phyloP scores from a whole-genome alignment of 2,329 filamentous ascomycete species.

The Periconia digitata region DNA sequence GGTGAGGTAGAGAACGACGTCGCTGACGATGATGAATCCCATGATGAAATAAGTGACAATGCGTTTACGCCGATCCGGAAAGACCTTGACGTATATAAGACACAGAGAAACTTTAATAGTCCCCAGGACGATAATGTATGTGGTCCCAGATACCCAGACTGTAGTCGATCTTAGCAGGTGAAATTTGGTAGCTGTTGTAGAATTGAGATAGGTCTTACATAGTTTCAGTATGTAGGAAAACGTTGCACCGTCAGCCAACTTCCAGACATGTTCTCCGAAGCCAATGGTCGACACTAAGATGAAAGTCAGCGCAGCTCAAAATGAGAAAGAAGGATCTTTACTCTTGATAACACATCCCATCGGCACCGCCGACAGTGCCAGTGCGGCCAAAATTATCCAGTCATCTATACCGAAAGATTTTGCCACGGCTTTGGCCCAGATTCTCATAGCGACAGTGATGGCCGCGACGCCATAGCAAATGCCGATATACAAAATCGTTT shows the following conservation, averaged over 20 bases:
- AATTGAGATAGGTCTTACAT: constrained; percentile 2
- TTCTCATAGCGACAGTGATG: constrained; percentile 15
- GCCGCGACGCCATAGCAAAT: constrained; percentile 17
- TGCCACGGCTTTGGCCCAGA: constrained; percentile 16
- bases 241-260: constrained; percentile 12
- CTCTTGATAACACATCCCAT: constrained; percentile 21
- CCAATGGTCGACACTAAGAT: constrained; percentile 19
- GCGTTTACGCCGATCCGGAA: constrained; percentile 16
- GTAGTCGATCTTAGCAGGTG: background rate
- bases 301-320: background rate
- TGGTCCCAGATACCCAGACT: constrained; percentile 21
- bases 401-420: constrained; percentile 21
- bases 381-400: constrained; percentile 17
- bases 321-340: constrained; percentile 7
- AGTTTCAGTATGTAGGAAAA: constrained; percentile 9
- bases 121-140: constrained; percentile 22
- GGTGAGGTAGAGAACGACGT: constrained; percentile 18
- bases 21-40: constrained; percentile 18
- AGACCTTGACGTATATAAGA: constrained; percentile 33
- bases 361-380: constrained; percentile 19
- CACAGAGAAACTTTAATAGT: constrained; percentile 29
- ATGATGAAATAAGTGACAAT: constrained; percentile 21
- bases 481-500: constrained; percentile 10
- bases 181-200: background rate
- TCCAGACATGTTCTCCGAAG: constrained; percentile 28